Conservation (phyloP, 192 early-diverging fungal genomes). For the Podila minutissima region DNA sequence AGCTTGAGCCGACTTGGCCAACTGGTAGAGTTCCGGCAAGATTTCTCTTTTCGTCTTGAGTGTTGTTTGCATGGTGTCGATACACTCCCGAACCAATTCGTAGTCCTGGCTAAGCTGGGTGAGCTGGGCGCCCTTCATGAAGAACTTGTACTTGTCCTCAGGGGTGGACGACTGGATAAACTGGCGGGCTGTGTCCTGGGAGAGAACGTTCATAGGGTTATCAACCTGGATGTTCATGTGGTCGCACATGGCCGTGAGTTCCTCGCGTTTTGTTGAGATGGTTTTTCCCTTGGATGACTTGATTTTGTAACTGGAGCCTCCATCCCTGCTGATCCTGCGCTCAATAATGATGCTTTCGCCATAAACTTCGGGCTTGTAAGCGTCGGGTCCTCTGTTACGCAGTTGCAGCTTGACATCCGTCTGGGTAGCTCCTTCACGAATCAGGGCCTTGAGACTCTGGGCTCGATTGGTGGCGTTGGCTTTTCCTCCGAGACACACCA, state of each 20-base stretch:
- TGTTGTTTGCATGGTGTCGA: slow-evolving; percentile 61
- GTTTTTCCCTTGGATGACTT: slow-evolving; percentile 69
- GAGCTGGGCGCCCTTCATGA: slow-evolving; percentile 88
- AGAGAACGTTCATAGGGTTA: slow-evolving; percentile 94
- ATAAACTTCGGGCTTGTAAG: slow-evolving; percentile 82
- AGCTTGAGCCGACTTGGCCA: slow-evolving; percentile 71
- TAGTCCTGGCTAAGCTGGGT: slow-evolving; percentile 82
- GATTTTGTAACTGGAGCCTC: slow-evolving; percentile 81
- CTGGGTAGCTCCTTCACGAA: slow-evolving; percentile 83
- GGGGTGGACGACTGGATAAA: slow-evolving; percentile 86
- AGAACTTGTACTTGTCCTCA: slow-evolving; percentile 93
- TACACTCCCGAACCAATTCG: slow-evolving; percentile 63
- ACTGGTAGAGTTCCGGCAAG: slow-evolving; percentile 76
- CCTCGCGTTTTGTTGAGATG: slow-evolving; percentile 84
- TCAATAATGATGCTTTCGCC: slow-evolving; percentile 87
- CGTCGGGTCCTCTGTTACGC: slow-evolving; percentile 86
- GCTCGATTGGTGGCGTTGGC: slow-evolving; percentile 90
- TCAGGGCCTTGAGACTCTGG: slow-evolving; percentile 75
- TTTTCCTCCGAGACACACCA: slow-evolving; percentile 92
- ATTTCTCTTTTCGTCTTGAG: slow-evolving; percentile 69
- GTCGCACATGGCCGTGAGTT: slow-evolving; percentile 84
- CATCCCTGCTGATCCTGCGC: slow-evolving; percentile 74
- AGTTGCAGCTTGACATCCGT: slow-evolving; percentile 76
- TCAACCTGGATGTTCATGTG: slow-evolving; percentile 92
- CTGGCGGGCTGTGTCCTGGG: slow-evolving; percentile 91